phyloP scores from a whole-genome alignment of 306 rosid species.

The Cajanus cajan region DNA sequence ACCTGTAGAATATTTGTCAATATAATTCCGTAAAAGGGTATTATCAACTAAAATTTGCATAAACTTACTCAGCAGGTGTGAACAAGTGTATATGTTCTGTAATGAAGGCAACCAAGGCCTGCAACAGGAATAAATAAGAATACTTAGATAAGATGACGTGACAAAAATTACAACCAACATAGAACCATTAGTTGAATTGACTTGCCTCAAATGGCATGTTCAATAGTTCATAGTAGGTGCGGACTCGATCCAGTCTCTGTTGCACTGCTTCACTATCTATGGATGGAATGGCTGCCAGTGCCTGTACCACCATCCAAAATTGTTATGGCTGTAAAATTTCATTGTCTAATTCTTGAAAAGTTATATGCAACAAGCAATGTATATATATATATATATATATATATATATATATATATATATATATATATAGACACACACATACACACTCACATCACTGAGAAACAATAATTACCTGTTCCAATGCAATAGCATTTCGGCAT shows the following conservation, averaged over 20 bases:
- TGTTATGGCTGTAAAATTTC: conserved; percentile 23
- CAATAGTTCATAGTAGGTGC: conserved; percentile 90
- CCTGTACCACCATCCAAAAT: conserved; percentile 54
- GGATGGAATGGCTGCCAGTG: conserved; percentile 95
- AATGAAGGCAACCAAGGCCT: conserved; percentile 97
- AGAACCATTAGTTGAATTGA: conserved; percentile 12
- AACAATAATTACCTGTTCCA: conserved; percentile 77
- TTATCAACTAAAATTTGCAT: conserved; percentile 25
- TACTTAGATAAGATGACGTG: conserved; percentile 24
- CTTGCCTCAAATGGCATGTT: conserved; percentile 99
- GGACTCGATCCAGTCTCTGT: conserved; percentile 86
- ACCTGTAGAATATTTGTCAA: conserved; percentile 53
- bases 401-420: no score
- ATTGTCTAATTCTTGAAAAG: not conserved
- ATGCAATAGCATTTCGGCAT: conserved; percentile 91
- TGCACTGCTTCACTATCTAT: conserved; percentile 82
- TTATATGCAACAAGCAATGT: not conserved
- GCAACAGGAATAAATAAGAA: conserved; percentile 36
- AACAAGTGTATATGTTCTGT: conserved; percentile 84
- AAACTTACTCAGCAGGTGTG: conserved; percentile 71
- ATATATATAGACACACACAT: no score
- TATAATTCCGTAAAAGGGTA: conserved; percentile 6
- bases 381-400: not conserved
- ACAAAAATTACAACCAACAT: conserved; percentile 1
- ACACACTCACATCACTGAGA: no score